These are phyloP conservation scores for Mycena galericulata DNA, from an alignment of 768 basidiomycete species.

Conservation along the genomic window DNA sequence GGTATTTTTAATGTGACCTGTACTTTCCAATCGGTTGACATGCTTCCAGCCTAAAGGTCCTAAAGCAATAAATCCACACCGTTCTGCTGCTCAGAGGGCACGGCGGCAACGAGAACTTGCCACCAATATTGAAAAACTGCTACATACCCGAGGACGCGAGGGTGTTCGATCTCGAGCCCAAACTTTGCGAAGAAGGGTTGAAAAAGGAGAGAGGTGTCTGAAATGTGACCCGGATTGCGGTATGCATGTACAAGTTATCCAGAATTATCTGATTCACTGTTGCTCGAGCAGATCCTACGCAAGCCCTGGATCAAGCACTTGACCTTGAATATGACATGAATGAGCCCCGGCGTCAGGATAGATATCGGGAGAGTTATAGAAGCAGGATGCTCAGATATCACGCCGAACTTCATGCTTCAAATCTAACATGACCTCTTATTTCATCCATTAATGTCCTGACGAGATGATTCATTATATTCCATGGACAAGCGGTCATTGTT, in stretches of 20 bases:
- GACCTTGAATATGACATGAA: neutral
- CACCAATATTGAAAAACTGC: neutral
- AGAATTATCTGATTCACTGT: neutral
- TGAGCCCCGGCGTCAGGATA: neutral
- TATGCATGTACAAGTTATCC: neutral
- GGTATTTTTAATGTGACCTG: too few species aligned
- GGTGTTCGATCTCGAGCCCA: slow-evolving; percentile 3
- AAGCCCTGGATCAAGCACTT: neutral
- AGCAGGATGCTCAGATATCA: neutral
- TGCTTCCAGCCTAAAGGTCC: neutral
- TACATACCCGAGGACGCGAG: neutral
- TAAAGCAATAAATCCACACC: neutral
- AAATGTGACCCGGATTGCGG: neutral
- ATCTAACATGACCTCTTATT: too few species aligned
- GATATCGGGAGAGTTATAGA: neutral
- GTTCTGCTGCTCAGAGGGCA: neutral
- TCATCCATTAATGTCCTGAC: too few species aligned
- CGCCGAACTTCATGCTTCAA: too few species aligned
- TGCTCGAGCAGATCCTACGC: neutral
- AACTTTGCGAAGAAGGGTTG: neutral
- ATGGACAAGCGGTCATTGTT: too few species aligned
- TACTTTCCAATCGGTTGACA: too few species aligned
- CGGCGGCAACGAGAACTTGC: neutral
- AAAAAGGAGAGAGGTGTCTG: too few species aligned
- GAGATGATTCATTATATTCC: too few species aligned